Conservation (phyloP, 2,329 filamentous ascomycete species). For the Aureobasidium sp. region DNA sequence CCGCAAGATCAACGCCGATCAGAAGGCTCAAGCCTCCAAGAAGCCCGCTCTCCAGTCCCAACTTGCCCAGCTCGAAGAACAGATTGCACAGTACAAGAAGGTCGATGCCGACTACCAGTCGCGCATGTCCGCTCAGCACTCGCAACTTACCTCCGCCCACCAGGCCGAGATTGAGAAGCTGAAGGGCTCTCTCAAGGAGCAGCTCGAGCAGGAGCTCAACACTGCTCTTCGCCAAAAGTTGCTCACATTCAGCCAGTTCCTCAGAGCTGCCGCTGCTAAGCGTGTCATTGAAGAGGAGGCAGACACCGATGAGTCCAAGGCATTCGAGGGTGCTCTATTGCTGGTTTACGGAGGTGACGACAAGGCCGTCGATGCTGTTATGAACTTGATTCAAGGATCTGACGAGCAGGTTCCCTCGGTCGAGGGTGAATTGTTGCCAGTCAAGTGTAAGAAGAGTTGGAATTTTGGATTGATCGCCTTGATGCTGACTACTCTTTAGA, state of each 20-base stretch:
- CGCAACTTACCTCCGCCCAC: slow-evolving; percentile 47
- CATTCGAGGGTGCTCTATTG: slow-evolving; percentile 71
- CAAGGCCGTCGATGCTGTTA: slow-evolving; percentile 63
- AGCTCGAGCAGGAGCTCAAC: slow-evolving; percentile 43
- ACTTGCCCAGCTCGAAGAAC: slow-evolving; percentile 64
- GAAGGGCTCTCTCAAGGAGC: slow-evolving; percentile 47
- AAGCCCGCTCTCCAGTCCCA: slow-evolving; percentile 65
- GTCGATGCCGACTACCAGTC: slow-evolving; percentile 64
- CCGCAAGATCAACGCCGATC: slow-evolving; percentile 72
- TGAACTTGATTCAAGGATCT: slow-evolving; percentile 68
- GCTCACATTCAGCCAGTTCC: slow-evolving; percentile 68
- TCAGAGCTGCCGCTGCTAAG: slow-evolving; percentile 68
- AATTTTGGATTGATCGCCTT: no score
- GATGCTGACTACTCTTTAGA: slow-evolving; percentile 22
- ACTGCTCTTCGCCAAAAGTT: slow-evolving; percentile 54
- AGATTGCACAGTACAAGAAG: slow-evolving; percentile 67
- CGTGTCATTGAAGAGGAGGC: slow-evolving; percentile 61
- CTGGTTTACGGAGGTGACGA: slow-evolving; percentile 74
- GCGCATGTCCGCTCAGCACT: slow-evolving; percentile 52
- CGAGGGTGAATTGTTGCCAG: slow-evolving; percentile 55
- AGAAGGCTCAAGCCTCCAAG: slow-evolving; percentile 70
- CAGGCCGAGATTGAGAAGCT: slow-evolving; percentile 51
- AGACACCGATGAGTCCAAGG: slow-evolving; percentile 67
- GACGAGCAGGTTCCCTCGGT: slow-evolving; percentile 61
- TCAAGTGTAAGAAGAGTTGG: slow-evolving; percentile 57